Evolutionary conservation across 139 green algal species (phyloP), one percentile per base, ranked within the genome.

Genomic region (Monoraphidium neglectum): DNA sequence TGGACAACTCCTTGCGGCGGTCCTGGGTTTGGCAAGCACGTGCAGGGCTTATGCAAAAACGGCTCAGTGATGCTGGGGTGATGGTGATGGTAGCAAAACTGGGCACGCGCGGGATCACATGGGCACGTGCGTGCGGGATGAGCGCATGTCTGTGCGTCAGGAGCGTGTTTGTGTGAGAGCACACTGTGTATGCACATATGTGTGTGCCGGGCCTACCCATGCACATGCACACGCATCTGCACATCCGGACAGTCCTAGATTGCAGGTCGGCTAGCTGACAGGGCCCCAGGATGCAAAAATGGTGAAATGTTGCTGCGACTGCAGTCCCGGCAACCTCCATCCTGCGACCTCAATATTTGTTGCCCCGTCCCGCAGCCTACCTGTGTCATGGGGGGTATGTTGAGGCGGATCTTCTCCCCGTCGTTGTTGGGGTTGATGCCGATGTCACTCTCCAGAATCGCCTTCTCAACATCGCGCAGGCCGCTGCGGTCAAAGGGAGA

Each of bases 341-440:
- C n/a, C n/a, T n/a, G n/a, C n/a, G n/a, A n/a, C n/a, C n/a, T n/a
- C n/a, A n/a, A n/a, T n/a, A n/a, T n/a, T n/a, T n/a, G 8, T 6
- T 53, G 6, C 30, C 38, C 23, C 46, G 53, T 8, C 61, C 36
- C 26, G 54, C 3, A 46, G 28, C 85, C 32, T 36, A 93, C 94
- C 78, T 90, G 87, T 0, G 95, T 99, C 56, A 99, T 90, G 51
- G 89, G 84, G 12, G 96, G 96, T 33, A 99, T 86, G 71, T 86
- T 87, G 62, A 99, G 86, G 8, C 96, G 87, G 72, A 99, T 98
- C 21, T 95, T 77, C 49, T 94, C 92, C 46, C 96, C 96, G 70
- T 99, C 96, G 80, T 97, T 99, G 81, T 80, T 94, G 59, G 96
- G 96, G 32, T 92, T 98, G 36, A 99, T 84, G 46, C 92, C 95